Percentiles rank a stretch among this genome's conserved stretches.
phyloP scores from a whole-genome alignment of 352 stramenopile species.

The Lagenidium giganteum region DNA sequence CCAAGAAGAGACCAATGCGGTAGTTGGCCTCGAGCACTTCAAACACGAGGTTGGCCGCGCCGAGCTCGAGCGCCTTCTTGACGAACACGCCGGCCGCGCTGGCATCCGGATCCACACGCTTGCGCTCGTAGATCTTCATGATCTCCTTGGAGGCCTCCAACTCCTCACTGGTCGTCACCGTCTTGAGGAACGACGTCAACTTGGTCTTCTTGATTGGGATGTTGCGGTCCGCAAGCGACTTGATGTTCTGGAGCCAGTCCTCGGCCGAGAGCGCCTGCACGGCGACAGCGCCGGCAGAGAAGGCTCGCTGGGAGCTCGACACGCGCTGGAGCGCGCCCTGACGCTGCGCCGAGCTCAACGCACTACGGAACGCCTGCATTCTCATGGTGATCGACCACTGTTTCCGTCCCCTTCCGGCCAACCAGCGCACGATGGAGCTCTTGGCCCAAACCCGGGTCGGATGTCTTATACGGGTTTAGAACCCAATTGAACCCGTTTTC shows the following conservation, averaged over 20 bases:
- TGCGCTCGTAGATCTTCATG: conserved; percentile 86
- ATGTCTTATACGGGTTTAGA: no score
- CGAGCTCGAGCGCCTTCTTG: conserved; percentile 80
- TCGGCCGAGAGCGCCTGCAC: conserved; percentile 43
- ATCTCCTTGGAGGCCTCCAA: conserved; percentile 78
- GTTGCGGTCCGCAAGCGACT: conserved; percentile 62
- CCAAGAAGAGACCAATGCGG: conserved; percentile 77
- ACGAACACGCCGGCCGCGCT: conserved; percentile 74
- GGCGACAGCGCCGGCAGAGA: conserved; percentile 17
- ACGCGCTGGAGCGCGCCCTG: conserved; percentile 31
- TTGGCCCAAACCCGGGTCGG: no score
- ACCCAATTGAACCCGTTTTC: no score
- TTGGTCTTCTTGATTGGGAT: conserved; percentile 81
- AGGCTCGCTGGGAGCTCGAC: conserved; percentile 19
- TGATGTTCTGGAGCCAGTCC: conserved; percentile 83
- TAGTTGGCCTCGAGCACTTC: conserved; percentile 80
- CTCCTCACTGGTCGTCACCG: conserved; percentile 75
- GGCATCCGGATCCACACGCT: conserved; percentile 73
- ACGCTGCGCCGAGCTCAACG: conserved; percentile 45
- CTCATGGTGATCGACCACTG: conserved; percentile 23
- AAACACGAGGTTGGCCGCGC: conserved; percentile 62
- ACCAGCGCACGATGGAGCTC: no score
- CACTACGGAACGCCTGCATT: conserved; percentile 70
- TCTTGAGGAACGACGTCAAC: conserved; percentile 79
- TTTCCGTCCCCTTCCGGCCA: no score